Base-by-base conservation (phyloP, 768 basidiomycete genomes). In the Pleurotus pulmonarius region DNA sequence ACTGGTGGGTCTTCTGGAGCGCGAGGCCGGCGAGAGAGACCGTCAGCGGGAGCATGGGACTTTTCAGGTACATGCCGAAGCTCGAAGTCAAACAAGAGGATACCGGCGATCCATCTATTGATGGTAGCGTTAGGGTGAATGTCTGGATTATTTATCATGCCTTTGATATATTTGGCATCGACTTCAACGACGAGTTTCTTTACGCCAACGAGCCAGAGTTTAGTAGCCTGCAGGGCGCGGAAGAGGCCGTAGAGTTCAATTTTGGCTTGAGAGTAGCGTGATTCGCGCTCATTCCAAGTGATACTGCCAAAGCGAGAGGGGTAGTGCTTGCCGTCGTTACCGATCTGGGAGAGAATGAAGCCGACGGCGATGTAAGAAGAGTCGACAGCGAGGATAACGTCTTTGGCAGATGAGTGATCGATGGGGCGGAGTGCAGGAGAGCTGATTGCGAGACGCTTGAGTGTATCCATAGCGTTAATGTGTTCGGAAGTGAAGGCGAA, bases 241-340 rank as follows among this genome's bases (percentile, higher is more conserved):
- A 66, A 71, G 1, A 72, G 57, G 0, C 70, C 62, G 52, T 68
- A 72, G 0, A 75, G 59, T 55, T 75, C 73, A 2, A 72, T 16
- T 47, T 76, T 75, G 0, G 72, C 61, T 49, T 73, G 68, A 54
- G 58, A 74, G 55, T 51, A 75, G 39, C 15, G 63, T 1, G 63
- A 55, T 58, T 76, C 70, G 0, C 68, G 20, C 0, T 69, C 66
- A 39, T 74, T 75, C 22, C 77, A 63, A 0, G 69, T 60, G 0
- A 80, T 73, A 0, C 73, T 79, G 0, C 74, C 66, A 45, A 78
- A 81, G 0, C 65, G 59, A 0, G 67, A 63, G 26, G 67, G 74
- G 13, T 64, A 63, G 0, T 62, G 57, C 11, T 58, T 57, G 24
- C 68, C 63, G 0, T 61, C 20, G 0, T 51, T 26, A 26, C 69